Conservation (phyloP, 2,329 filamentous ascomycete species). For the Sporothrix brunneoviolacea region DNA sequence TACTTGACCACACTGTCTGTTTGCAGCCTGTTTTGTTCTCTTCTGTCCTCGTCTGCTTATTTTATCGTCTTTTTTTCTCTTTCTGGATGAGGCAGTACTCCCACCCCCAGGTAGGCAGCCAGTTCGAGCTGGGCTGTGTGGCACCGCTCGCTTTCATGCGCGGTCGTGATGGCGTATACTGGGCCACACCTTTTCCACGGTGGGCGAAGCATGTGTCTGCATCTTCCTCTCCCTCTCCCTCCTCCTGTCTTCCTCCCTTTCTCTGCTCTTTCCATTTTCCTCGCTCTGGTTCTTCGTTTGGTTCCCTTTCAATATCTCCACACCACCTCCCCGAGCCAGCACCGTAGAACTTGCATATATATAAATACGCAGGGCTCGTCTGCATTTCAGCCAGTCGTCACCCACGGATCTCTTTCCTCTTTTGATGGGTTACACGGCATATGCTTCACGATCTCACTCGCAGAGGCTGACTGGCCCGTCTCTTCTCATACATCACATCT, state of each 20-base stretch:
- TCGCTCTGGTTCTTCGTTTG: too few relatives aligned
- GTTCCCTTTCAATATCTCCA: not conserved
- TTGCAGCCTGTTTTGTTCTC: not conserved
- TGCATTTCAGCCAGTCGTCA: constrained; percentile 15
- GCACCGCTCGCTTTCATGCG: not conserved
- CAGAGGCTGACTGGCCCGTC: not conserved
- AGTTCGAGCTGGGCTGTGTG: not conserved
- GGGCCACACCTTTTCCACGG: constrained; percentile 7
- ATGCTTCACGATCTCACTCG: not conserved
- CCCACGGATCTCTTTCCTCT: constrained; percentile 7
- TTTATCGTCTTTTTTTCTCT: too few relatives aligned
- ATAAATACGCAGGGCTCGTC: constrained; percentile 8
- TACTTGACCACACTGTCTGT: not conserved
- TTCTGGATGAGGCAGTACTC: too few relatives aligned
- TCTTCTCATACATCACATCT: not conserved
- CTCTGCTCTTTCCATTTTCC: not conserved
- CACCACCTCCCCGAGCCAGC: not conserved
- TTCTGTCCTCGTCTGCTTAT: not conserved
- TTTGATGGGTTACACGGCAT: constrained; percentile 11
- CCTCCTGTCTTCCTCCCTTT: not conserved
- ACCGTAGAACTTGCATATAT: not conserved
- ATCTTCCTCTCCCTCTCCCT: not conserved
- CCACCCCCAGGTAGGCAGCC: too few relatives aligned
- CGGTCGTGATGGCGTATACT: constrained; percentile 14
- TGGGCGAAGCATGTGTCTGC: not conserved